Conservation (phyloP, 2,329 filamentous ascomycete species). For the Penicillium hesseltinei region DNA sequence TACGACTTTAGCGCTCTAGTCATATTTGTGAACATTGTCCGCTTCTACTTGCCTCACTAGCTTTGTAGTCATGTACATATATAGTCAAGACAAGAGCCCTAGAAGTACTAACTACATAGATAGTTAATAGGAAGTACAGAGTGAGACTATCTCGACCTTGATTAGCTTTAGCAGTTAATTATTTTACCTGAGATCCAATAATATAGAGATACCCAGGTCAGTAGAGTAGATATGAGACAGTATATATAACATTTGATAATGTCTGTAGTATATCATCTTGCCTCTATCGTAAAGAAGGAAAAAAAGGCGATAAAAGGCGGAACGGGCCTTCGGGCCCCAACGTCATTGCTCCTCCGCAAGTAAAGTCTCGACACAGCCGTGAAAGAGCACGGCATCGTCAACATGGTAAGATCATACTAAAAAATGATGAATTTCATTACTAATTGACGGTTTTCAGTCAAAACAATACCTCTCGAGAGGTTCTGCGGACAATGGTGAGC, state of each 20-base stretch:
- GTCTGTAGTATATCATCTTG: neutral
- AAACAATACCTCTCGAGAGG: slow-evolving; percentile 97
- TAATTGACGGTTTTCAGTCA: slow-evolving; percentile 58
- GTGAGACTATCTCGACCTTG: neutral
- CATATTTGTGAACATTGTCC: neutral
- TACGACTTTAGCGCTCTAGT: neutral
- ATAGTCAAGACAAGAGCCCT: neutral
- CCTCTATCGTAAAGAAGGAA: no score
- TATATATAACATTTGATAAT: neutral
- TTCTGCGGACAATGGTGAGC: slow-evolving; percentile 78
- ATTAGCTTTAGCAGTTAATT: neutral
- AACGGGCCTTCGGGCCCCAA: slow-evolving; percentile 2
- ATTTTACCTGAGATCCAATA: neutral
- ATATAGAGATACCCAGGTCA: neutral
- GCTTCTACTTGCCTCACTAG: neutral
- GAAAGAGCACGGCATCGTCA: neutral
- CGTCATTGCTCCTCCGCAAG: slow-evolving; percentile 6
- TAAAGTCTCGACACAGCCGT: slow-evolving; percentile 3
- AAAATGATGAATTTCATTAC: slow-evolving; percentile 4
- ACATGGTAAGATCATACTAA: slow-evolving; percentile 1
- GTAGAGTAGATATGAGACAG: neutral
- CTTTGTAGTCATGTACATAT: neutral
- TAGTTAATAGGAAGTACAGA: neutral
- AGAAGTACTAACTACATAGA: neutral
- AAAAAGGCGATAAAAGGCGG: neutral